Evolutionary conservation across 78 protist genomes (phyloP).

Genomic region (Isochrysis galbana): DNA sequence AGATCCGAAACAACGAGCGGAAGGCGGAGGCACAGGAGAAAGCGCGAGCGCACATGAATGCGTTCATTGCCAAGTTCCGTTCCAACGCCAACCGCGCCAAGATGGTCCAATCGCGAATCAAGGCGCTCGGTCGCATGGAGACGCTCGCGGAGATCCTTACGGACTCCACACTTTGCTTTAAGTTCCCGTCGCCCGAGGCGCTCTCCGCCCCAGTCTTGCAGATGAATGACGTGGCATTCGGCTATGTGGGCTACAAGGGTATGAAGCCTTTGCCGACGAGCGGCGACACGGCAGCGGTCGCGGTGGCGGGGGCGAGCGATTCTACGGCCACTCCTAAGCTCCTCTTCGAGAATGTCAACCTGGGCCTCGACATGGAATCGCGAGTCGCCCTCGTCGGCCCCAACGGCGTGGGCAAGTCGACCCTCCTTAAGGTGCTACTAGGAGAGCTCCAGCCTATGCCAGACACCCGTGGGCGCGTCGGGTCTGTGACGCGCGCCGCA

Average conservation of each 20-base stretch:
- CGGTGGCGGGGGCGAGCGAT: too few species aligned
- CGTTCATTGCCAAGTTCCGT: slow-evolving; percentile 77
- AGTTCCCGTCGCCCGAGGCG: slow-evolving; percentile 76
- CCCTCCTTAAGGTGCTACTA: slow-evolving; percentile 85
- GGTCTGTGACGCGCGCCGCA: slow-evolving; percentile 55
- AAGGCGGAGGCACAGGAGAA: slow-evolving; percentile 71
- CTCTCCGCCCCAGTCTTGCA: slow-evolving; percentile 84
- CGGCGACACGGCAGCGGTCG: too few species aligned
- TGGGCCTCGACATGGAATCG: slow-evolving; percentile 77
- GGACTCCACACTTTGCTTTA: slow-evolving; percentile 64
- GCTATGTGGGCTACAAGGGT: slow-evolving; percentile 76
- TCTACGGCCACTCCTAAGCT: too few species aligned
- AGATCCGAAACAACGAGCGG: slow-evolving; percentile 59
- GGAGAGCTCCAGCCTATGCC: slow-evolving; percentile 75
- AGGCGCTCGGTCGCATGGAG: slow-evolving; percentile 32
- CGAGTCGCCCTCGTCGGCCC: slow-evolving; percentile 94
- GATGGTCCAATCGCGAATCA: slow-evolving; percentile 83
- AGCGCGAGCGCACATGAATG: slow-evolving; percentile 60
- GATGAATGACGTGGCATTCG: slow-evolving; percentile 70
- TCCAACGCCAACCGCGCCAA: slow-evolving; percentile 82
- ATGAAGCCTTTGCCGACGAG: too few species aligned
- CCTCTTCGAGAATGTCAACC: slow-evolving; percentile 73
- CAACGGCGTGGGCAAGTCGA: slow-evolving; percentile 92
- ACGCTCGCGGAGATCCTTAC: slow-evolving; percentile 52
- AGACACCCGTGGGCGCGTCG: neutral